Base-by-base conservation (phyloP, 176 grass and related monocot genomes). In the Avena sativa region DNA sequence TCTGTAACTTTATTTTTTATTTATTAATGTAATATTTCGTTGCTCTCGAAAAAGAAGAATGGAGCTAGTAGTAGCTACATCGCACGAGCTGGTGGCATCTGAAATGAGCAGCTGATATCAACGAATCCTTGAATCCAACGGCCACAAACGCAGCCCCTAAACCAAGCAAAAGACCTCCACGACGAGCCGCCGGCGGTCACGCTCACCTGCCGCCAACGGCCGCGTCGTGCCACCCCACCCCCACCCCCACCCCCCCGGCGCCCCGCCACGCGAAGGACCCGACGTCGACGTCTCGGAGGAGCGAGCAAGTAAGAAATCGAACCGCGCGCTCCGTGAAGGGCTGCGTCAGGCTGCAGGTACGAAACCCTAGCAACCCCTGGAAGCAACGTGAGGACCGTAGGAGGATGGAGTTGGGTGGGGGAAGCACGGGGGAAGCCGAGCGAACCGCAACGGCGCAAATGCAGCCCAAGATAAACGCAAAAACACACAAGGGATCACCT, bases 401-500 rank as follows among this genome's bases (percentile, higher is more conserved):
- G 78, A 80, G 40, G 21, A 44, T 28, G 59, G 26, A 13, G 15
- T 23, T 36, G 64, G 17, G 25, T 40, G 64, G 64, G 64, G 48
- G 26, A 28, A 81, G 62, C 79, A 34, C 12, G 79, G 79, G 7
- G 17, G 63, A 70, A n/a, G 80, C 46, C 11, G 17, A 59, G 30
- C 76, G 76, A 79, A 43, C 20, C 20, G 34, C 76, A 23, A 60
- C 44, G 61, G 61, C 60, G n/a, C 13, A 81, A 64, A 73, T n/a
- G 68, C 69, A 84, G 82, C 40, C 71, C 21, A 43, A 84, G 23
- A 49, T 46, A 84, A 64, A 62, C 82, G 69, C 56, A 76, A 53
- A 79, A 77, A 60, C 55, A 52, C 84, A 6, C 81, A 83, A 57
- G 81, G 75, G 80, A 71, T 87, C 74, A 79, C 78, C 67, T 88